phyloP scores from a whole-genome alignment of 2,329 filamentous ascomycete genomes.

The Hysterium pulicare region DNA sequence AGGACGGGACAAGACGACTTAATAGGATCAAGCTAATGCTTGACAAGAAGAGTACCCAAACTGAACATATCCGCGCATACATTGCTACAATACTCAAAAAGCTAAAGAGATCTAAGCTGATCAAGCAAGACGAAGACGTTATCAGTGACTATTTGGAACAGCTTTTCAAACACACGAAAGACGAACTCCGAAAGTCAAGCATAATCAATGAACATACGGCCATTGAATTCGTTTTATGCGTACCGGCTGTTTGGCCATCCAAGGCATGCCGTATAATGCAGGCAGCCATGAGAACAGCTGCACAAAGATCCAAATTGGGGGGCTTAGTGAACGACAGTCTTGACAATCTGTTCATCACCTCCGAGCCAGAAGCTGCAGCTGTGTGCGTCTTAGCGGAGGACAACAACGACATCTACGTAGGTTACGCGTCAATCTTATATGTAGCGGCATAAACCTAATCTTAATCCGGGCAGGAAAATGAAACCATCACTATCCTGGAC shows the following conservation, averaged over 20 bases:
- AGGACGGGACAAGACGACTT: not conserved
- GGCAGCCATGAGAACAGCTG: not conserved
- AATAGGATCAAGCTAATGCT: not conserved
- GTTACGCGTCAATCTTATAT: no score
- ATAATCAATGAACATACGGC: not conserved
- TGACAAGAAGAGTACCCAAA: not conserved
- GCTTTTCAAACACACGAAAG: not conserved
- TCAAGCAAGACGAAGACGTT: not conserved
- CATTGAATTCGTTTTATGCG: not conserved
- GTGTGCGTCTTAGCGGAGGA: slow-evolving; percentile 14
- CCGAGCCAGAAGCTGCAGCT: slow-evolving; percentile 22
- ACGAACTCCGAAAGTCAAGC: not conserved
- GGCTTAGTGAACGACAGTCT: no score
- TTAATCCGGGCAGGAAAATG: not conserved
- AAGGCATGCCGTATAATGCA: not conserved
- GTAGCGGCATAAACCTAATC: no score
- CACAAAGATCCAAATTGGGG: not conserved
- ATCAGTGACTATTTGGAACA: not conserved
- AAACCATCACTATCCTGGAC: slow-evolving; percentile 15
- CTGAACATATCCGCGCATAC: not conserved
- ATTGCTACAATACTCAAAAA: not conserved
- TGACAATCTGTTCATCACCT: slow-evolving; percentile 15
- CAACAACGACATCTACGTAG: slow-evolving; percentile 11
- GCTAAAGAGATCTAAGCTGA: not conserved
- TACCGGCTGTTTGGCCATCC: not conserved